These are phyloP conservation scores for Aspergillus affinis DNA, from an alignment of 495 filamentous ascomycete genomes.

Conservation along the genomic window DNA sequence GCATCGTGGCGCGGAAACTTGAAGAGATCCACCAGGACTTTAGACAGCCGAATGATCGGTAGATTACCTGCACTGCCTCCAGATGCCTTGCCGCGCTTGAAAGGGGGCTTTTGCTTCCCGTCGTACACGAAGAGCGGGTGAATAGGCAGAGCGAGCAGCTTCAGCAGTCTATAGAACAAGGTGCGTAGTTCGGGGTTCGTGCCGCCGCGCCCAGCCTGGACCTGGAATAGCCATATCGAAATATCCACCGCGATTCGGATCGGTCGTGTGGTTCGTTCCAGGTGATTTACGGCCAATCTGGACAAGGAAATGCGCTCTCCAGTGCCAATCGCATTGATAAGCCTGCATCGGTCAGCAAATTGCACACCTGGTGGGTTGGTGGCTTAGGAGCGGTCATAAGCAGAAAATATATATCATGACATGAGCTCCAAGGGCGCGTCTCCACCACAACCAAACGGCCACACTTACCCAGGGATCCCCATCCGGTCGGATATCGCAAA, in stretches of 20 bases:
- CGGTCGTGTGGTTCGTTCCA: slow-evolving; percentile 68
- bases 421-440: background rate
- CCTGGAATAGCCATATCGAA: slow-evolving; percentile 97
- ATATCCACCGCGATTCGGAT: slow-evolving; percentile 91
- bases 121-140: slow-evolving; percentile 96
- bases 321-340: slow-evolving; percentile 83
- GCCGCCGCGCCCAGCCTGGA: slow-evolving; percentile 81
- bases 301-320: slow-evolving; percentile 80
- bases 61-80: slow-evolving; percentile 41
- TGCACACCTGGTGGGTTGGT: slow-evolving; percentile 19
- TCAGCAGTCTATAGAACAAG: slow-evolving; percentile 87
- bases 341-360: slow-evolving; percentile 46
- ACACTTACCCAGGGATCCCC: slow-evolving; percentile 50
- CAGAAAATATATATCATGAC: slow-evolving; percentile 20
- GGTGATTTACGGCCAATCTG: slow-evolving; percentile 73
- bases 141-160: slow-evolving; percentile 75
- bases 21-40: slow-evolving; percentile 80
- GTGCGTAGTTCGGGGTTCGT: slow-evolving; percentile 89
- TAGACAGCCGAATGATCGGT: slow-evolving; percentile 59
- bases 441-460: background rate
- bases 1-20: slow-evolving; percentile 83
- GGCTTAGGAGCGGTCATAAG: slow-evolving; percentile 2
- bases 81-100: slow-evolving; percentile 72
- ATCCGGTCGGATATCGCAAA: slow-evolving; percentile 22
- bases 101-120: slow-evolving; percentile 81